Percentiles rank a stretch among this genome's conserved stretches.
Evolutionary conservation across 2,329 filamentous ascomycete species (phyloP).

Genomic region (Xylaria sp.): DNA sequence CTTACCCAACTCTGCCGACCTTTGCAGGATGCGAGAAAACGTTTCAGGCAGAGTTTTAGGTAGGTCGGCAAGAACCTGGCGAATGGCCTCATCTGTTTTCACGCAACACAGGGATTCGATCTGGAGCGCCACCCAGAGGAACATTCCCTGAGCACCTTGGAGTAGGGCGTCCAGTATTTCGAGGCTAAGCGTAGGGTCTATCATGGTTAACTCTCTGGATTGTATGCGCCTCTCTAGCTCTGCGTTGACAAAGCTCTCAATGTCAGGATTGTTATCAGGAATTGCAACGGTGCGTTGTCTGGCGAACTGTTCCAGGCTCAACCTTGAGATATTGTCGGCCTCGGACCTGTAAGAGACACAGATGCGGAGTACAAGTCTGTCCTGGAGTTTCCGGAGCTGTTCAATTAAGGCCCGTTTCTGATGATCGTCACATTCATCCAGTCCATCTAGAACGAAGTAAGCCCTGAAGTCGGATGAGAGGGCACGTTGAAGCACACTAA

Average conservation of each 20-base stretch:
- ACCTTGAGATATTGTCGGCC: neutral
- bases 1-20: neutral
- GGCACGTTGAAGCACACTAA: too few relatives aligned
- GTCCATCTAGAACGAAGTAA: slow-evolving; percentile 15
- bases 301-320: too few relatives aligned
- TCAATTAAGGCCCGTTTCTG: slow-evolving; percentile 2
- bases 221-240: slow-evolving; percentile 6
- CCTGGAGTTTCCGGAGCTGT: slow-evolving; percentile 1
- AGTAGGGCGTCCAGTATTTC: slow-evolving; percentile 29
- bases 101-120: neutral
- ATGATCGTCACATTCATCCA: slow-evolving; percentile 4
- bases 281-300: neutral
- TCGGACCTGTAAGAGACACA: slow-evolving; percentile 16
- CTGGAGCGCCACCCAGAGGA: slow-evolving; percentile 12
- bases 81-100: neutral
- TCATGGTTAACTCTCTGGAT: slow-evolving; percentile 7
- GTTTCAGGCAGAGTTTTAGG: neutral
- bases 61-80: neutral
- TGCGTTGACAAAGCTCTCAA: slow-evolving; percentile 12
- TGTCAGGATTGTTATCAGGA: slow-evolving; percentile 17
- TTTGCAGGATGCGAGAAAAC: neutral
- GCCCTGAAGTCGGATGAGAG: too few relatives aligned
- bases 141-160: slow-evolving; percentile 44
- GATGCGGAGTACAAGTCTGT: neutral
- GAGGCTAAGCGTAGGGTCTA: slow-evolving; percentile 17